Percentiles rank a stretch among this genome's conserved stretches.
phyloP scores from a whole-genome alignment of 441 rosid genomes.

The Flueggea neowawraea region DNA sequence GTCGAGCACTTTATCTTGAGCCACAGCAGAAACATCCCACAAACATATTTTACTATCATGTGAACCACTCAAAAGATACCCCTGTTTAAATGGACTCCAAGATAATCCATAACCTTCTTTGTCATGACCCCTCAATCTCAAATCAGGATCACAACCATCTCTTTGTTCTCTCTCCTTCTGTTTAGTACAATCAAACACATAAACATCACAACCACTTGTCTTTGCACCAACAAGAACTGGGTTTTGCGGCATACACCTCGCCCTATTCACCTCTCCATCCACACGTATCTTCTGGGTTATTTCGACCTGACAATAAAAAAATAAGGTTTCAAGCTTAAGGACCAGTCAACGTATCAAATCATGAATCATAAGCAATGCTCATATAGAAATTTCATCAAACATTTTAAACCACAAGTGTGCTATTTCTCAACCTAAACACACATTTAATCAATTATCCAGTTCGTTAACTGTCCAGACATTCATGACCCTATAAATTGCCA shows the following conservation, averaged over 20 bases:
- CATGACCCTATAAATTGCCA: too few relatives aligned
- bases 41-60: conserved; percentile 75
- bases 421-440: too few relatives aligned
- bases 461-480: too few relatives aligned
- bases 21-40: conserved; percentile 66
- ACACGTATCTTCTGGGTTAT: conserved; percentile 64
- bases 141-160: conserved; percentile 58
- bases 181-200: conserved; percentile 66
- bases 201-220: conserved; percentile 76
- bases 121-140: conserved; percentile 77
- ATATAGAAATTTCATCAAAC: too few relatives aligned
- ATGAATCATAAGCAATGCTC: not conserved
- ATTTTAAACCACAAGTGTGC: not conserved
- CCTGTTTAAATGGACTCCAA: conserved; percentile 81
- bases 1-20: conserved; percentile 52
- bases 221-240: conserved; percentile 64
- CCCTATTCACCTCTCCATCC: conserved; percentile 93
- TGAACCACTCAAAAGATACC: conserved; percentile 81
- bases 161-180: conserved; percentile 40
- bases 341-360: not conserved
- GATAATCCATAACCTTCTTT: conserved; percentile 89
- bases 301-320: conserved; percentile 49
- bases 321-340: not conserved
- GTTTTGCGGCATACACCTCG: conserved; percentile 85
- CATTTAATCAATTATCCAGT: too few relatives aligned